phyloP scores from a whole-genome alignment of 768 basidiomycete species.

The Hygrocybe coccinea region DNA sequence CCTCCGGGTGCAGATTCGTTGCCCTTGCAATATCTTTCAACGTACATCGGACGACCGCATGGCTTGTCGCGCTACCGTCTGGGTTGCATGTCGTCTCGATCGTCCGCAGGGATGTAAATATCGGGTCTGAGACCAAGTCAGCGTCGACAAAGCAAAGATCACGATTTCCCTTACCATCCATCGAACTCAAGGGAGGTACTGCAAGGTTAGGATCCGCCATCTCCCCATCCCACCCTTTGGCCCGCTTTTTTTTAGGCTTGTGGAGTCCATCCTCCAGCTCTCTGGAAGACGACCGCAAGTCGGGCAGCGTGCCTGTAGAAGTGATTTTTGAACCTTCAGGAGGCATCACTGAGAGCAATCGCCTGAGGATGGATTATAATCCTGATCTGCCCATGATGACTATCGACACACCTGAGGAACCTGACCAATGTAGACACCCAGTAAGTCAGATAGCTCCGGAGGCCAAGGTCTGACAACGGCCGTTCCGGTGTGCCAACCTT shows the following conservation, averaged over 20 bases:
- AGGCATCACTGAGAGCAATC: slow-evolving; percentile 57
- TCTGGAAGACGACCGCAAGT: slow-evolving; percentile 34
- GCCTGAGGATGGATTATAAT: slow-evolving; percentile 28
- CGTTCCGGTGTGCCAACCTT: slow-evolving; percentile 91
- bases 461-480: slow-evolving; percentile 88
- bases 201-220: slow-evolving; percentile 33
- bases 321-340: slow-evolving; percentile 45
- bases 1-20: slow-evolving; percentile 78
- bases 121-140: slow-evolving; percentile 38
- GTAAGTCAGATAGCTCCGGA: slow-evolving; percentile 83
- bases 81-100: slow-evolving; percentile 54
- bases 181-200: slow-evolving; percentile 30
- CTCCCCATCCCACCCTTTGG: slow-evolving; percentile 77
- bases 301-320: slow-evolving; percentile 41
- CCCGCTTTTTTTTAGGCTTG: slow-evolving; percentile 44
- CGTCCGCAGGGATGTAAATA: slow-evolving; percentile 49
- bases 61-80: slow-evolving; percentile 68
- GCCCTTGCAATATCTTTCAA: slow-evolving; percentile 74
- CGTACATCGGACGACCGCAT: slow-evolving; percentile 64
- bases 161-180: slow-evolving; percentile 36
- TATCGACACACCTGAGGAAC: slow-evolving; percentile 62
- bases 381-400: not conserved
- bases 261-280: slow-evolving; percentile 27
- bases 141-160: not conserved
- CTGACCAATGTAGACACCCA: slow-evolving; percentile 84